A percentile compares a stretch with the other conserved stretches of the same genome.
Evolutionary conservation across 257 asterid species (phyloP).

Genomic region (Nicotiana knightiana): DNA sequence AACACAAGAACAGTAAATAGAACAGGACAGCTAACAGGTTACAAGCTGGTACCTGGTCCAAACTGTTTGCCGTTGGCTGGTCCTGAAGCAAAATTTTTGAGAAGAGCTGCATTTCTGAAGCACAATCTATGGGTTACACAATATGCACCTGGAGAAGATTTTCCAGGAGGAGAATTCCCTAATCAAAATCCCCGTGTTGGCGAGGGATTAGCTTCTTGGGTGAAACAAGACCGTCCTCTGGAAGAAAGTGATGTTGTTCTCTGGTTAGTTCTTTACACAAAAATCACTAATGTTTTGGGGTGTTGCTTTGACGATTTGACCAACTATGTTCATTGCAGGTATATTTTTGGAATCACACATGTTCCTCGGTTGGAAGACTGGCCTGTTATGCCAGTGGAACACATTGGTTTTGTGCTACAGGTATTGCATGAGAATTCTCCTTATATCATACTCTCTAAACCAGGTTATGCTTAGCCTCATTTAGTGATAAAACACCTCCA

Average conservation of each 20-base stretch:
- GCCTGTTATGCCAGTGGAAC: constrained; percentile 99
- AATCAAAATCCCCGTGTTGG: constrained; percentile 97
- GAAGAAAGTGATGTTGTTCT: constrained; percentile 89
- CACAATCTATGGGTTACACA: constrained; percentile 87
- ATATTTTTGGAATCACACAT: constrained; percentile 89
- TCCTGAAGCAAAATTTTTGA: constrained; percentile 70
- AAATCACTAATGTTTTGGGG: no score
- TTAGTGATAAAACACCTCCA: no score
- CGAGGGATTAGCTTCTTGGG: constrained; percentile 95
- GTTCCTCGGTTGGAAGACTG: constrained; percentile 96
- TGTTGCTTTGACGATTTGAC: not conserved
- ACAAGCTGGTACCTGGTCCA: constrained; percentile 84
- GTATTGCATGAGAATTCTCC: constrained; percentile 18
- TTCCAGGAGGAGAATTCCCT: constrained; percentile 99
- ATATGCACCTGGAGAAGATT: constrained; percentile 81
- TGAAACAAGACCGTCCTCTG: constrained; percentile 69
- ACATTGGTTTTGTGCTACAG: constrained; percentile 89
- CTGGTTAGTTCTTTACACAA: constrained; percentile 44
- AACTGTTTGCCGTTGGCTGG: constrained; percentile 87
- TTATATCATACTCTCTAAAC: no score
- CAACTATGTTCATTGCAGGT: constrained; percentile 38
- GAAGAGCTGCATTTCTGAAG: constrained; percentile 86
- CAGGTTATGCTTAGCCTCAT: no score
- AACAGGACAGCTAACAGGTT: constrained; percentile 81
- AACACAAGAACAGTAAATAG: constrained; percentile 82